Evolutionary conservation across 176 grass and related monocot species (phyloP).

Genomic region (Puccinellia tenuiflora): DNA sequence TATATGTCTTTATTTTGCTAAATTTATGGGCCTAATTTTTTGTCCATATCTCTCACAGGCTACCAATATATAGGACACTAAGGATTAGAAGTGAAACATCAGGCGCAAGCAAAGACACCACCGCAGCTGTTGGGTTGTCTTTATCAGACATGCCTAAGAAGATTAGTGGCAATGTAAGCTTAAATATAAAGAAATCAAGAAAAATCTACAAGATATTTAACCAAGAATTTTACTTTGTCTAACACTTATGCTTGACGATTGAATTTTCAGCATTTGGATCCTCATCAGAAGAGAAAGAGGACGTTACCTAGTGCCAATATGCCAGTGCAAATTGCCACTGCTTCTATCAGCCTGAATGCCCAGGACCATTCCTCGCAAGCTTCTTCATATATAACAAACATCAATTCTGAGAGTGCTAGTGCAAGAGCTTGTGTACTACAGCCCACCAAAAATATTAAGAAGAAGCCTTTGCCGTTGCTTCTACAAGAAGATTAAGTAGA

Average conservation of each 20-base stretch:
- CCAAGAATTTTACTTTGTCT: neutral
- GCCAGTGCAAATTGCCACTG: neutral
- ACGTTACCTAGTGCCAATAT: neutral
- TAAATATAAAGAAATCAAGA: too few relatives aligned
- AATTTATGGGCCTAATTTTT: neutral
- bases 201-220: too few relatives aligned
- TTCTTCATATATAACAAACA: neutral
- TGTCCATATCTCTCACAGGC: neutral
- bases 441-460: neutral
- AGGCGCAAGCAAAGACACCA: too few relatives aligned
- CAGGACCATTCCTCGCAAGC: neutral
- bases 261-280: neutral
- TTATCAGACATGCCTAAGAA: too few relatives aligned
- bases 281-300: neutral
- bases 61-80: too few relatives aligned
- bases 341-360: neutral
- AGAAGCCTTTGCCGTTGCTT: neutral
- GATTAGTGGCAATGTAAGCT: too few relatives aligned
- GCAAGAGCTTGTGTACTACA: neutral
- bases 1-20: neutral
- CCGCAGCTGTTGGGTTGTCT: too few relatives aligned
- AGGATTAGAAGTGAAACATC: too few relatives aligned
- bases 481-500: neutral
- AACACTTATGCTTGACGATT: neutral
- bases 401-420: neutral